Evolutionary conservation across 129 eudicot species (phyloP).

Genomic region (Artemisia argyi): DNA sequence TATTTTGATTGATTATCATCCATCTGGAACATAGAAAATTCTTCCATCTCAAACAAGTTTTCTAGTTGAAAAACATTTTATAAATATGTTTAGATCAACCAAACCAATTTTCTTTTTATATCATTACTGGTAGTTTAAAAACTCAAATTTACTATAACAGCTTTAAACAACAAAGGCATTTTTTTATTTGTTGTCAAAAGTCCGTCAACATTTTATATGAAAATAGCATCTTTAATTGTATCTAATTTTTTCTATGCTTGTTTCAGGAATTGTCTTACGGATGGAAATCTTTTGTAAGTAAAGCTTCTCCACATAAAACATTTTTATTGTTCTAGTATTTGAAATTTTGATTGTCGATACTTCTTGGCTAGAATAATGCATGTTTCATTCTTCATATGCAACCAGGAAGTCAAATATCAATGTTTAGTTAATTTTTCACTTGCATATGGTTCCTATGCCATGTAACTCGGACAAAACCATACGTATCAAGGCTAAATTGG

Average conservation of each 20-base stretch:
- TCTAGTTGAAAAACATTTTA: too few relatives aligned
- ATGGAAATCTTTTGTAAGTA: constrained; percentile 93
- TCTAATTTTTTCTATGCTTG: constrained; percentile 11
- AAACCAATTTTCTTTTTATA: neutral
- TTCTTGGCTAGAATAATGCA: neutral
- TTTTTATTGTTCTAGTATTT: neutral
- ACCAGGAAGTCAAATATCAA: neutral
- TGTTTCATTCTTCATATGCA: neutral
- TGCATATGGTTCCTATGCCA: neutral
- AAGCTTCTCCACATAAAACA: constrained; percentile 11
- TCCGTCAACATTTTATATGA: neutral
- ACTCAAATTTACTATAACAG: too few relatives aligned
- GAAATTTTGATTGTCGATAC: neutral
- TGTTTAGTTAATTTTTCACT: neutral
- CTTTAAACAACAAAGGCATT: too few relatives aligned
- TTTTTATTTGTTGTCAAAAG: neutral
- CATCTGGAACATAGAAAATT: too few relatives aligned
- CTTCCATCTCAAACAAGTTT: too few relatives aligned
- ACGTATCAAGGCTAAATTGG: neutral
- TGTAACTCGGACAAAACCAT: neutral
- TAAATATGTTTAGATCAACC: too few relatives aligned
- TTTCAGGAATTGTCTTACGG: constrained; percentile 70
- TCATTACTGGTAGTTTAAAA: neutral
- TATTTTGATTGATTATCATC: too few relatives aligned
- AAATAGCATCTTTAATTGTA: neutral